Evolutionary conservation across 257 asterid species (phyloP), one percentile per base, ranked within the genome.

Genomic region (Ehretia macrophylla): DNA sequence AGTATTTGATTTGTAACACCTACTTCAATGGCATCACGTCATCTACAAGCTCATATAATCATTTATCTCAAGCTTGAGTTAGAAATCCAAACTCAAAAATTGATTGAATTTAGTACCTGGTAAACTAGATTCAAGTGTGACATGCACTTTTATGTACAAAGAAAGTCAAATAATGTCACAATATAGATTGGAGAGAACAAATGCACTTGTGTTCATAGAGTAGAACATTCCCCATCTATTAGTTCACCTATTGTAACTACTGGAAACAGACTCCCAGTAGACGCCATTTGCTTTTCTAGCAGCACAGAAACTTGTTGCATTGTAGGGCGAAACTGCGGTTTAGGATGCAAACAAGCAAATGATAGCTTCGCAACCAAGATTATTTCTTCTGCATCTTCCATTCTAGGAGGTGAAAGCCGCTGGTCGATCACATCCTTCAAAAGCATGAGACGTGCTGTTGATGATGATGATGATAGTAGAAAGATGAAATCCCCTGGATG

Each of bases 271-370:
- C 8, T 45, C 49, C 42, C 17, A 13, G 69, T 51, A 20, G 50
- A 10, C 1, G 47, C 16, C 47, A 16, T 44, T 18, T 39, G 51
- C 59, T 51, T 51, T 51, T 12, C 32, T 51, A 51, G 32, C 14
- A 17, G 56, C 22, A 51, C 32, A 1, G 22, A 67, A 17, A 73
- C 65, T 49, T 69, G 70, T 37, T 50, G 72, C 79, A 79, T 79
- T 5, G 69, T 68, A 21, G 85, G 85, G 44, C 82, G 65, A 48
- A 59, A 59, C 17, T 63, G 50, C 5, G 77, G 74, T 69, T 44
- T 68, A 1, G 52, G 44, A 60, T 49, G 51, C 59, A 75, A 39
- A 44, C 81, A 79, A 3, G 65, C 61, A 13, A 56, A 51, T 20
- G 84, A 79, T 4, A 79, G 65, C 39, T 46, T 63, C 3, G 60